These are phyloP conservation scores for Phalaenopsis equestris DNA, from an alignment of 106 monocot species.

Conservation along the genomic window DNA sequence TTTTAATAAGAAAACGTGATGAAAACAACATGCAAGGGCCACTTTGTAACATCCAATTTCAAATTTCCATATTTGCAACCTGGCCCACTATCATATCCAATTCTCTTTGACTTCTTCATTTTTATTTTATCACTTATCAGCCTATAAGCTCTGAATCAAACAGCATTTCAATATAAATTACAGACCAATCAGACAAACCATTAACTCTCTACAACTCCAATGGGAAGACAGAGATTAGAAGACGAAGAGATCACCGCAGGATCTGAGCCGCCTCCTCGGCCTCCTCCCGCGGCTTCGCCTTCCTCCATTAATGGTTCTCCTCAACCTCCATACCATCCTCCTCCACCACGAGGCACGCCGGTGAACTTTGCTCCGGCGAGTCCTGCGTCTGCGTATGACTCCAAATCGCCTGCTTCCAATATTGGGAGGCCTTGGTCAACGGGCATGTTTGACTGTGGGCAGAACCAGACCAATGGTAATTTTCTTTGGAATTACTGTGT, in stretches of 20 bases:
- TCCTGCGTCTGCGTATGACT: not conserved
- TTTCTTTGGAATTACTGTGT: not conserved
- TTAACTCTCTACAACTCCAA: not conserved
- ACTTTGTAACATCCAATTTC: too few relatives aligned
- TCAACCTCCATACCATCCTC: not conserved
- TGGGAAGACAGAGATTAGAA: not conserved
- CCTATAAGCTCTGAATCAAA: not conserved
- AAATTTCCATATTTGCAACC: too few relatives aligned
- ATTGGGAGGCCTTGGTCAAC: conserved; percentile 23
- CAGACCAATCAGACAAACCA: not conserved
- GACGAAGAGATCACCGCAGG: not conserved
- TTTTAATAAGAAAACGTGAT: too few relatives aligned
- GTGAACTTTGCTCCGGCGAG: not conserved
- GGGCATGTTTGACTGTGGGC: conserved; percentile 21
- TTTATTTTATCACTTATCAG: too few relatives aligned
- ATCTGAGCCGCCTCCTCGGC: not conserved
- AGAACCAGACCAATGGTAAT: conserved; percentile 16
- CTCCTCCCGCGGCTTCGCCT: not conserved
- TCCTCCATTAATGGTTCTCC: not conserved
- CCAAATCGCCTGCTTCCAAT: not conserved
- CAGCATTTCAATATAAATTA: not conserved
- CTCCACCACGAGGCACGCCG: not conserved
- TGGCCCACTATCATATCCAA: too few relatives aligned
- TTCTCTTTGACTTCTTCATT: not conserved
- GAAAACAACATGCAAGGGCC: too few relatives aligned